Evolutionary conservation across 768 basidiomycete species (phyloP).

Genomic region (Grammothele lineata): DNA sequence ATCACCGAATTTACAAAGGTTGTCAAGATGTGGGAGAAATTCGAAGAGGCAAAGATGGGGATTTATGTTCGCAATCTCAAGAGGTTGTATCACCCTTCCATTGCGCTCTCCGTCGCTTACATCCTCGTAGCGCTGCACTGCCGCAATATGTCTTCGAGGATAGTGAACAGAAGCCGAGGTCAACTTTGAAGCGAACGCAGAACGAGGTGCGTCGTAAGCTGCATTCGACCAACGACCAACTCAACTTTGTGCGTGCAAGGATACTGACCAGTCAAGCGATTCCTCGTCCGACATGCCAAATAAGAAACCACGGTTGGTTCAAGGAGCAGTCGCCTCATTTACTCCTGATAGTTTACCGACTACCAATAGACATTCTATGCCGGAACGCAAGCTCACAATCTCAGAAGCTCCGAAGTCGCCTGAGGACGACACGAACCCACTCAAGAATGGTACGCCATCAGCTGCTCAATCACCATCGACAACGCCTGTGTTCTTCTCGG

Average conservation of each 20-base stretch:
- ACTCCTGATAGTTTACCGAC: neutral
- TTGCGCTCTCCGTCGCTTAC: neutral
- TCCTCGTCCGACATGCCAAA: constrained; percentile 66
- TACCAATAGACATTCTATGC: constrained; percentile 8
- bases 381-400: neutral
- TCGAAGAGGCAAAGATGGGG: constrained; percentile 88
- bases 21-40: constrained; percentile 95
- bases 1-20: constrained; percentile 92
- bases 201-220: constrained; percentile 44
- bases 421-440: constrained; percentile 13
- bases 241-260: constrained; percentile 36
- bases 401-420: constrained; percentile 10
- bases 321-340: neutral
- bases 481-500: constrained; percentile 29
- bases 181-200: constrained; percentile 73
- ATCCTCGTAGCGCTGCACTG: constrained; percentile 51
- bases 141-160: constrained; percentile 82
- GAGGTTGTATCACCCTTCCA: constrained; percentile 43
- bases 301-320: constrained; percentile 68
- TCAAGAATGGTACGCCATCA: constrained; percentile 14
- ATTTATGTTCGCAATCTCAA: constrained; percentile 92
- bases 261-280: constrained; percentile 54
- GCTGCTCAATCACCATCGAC: constrained; percentile 36
- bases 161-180: constrained; percentile 72
- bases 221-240: neutral